Base-by-base conservation (phyloP, 2,329 filamentous ascomycete genomes). In the Cordyceps pruinosa region DNA sequence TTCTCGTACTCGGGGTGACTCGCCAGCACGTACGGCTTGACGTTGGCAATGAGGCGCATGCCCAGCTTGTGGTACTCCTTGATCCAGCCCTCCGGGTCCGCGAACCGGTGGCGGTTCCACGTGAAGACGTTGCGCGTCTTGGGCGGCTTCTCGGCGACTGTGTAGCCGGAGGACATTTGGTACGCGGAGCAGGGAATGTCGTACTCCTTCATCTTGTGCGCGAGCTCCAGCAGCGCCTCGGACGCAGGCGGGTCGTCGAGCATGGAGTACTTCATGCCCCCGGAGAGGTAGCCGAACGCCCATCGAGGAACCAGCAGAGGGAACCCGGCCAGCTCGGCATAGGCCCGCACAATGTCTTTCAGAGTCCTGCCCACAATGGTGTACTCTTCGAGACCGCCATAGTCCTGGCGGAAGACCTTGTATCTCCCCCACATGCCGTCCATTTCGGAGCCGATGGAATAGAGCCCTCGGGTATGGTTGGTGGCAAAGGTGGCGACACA, bases 341-440 rank as follows among this genome's bases (percentile, higher is more conserved):
- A 90, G 0, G 78, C 77, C 1, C 72, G 75, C 0, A 90, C 83
- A 1, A 89, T 80, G 2, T 89, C 86, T 59, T 81, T 77, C 4
- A 89, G 71, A 0, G 84, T 89, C 62, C 77, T 77, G 13, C 86
- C 87, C 1, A 88, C 76, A 48, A 90, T 81, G 23, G 85, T 73
- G 62, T 89, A 89, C 70, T 89, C 81, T 65, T 90, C 87, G 0
- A 90, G 73, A 0, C 87, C 87, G 23, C 87, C 87, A 61, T 86
- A 80, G 59, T 87, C 84, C 68, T 90, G 87, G 8, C 86, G 79
- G 64, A 88, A 88, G 21, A 88, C 84, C 67, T 89, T 89, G 78
- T 84, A 89, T 58, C 80, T 81, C 0, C 87, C 87, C 85, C 86
- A 90, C 71, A 89, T 80, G 28, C 87, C 86, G 65, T 90, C 87